Evolutionary conservation across 2,329 filamentous ascomycete genomes (phyloP).

Genomic region (Hypoxylon sp.): DNA sequence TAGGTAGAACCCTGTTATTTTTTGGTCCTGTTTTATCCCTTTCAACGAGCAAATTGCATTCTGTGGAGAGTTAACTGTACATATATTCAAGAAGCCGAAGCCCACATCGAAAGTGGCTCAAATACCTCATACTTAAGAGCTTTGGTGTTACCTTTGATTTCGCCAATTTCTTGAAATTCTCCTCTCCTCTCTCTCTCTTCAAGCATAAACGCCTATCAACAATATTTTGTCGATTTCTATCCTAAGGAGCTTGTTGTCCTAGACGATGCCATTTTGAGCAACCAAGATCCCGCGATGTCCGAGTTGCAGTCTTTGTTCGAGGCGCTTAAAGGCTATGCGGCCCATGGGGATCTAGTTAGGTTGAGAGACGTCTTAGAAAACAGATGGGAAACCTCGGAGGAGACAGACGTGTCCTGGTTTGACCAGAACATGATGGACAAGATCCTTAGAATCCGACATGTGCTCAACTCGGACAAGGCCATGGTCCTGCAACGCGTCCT

Average conservation of each 20-base stretch:
- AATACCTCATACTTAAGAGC: background rate
- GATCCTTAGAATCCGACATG: too few species aligned
- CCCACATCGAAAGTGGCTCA: background rate
- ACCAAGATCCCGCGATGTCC: background rate
- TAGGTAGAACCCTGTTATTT: background rate
- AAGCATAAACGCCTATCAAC: background rate
- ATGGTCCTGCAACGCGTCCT: background rate
- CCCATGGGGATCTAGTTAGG: background rate
- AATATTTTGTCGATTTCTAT: background rate
- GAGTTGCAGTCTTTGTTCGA: background rate
- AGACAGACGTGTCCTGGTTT: constrained; percentile 3
- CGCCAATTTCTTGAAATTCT: too few species aligned
- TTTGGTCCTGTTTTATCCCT: background rate
- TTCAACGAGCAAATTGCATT: background rate
- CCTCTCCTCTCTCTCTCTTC: background rate
- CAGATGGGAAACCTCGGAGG: constrained; percentile 3
- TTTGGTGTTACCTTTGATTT: too few species aligned
- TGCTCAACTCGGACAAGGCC: background rate
- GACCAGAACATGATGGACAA: constrained; percentile 2
- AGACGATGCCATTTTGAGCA: background rate
- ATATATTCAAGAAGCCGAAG: background rate
- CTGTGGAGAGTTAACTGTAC: background rate
- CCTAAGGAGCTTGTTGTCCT: background rate
- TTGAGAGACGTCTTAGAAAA: background rate
- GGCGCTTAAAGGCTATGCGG: background rate